Evolutionary conservation across 331 rosid genomes (phyloP).

Genomic region (Phaseolus coccineus): DNA sequence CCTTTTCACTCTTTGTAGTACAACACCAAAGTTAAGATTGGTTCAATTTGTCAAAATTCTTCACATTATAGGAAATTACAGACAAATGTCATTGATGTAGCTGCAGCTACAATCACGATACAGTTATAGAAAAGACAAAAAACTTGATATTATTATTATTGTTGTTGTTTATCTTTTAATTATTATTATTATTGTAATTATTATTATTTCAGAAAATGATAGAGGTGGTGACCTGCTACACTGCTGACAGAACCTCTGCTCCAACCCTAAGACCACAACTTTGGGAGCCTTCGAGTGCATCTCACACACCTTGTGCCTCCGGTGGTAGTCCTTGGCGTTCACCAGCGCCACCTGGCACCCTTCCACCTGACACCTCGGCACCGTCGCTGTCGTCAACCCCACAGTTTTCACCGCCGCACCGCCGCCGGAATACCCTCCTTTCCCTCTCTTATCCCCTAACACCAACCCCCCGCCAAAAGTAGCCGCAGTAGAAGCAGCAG

Average conservation of each 20-base stretch:
- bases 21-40: too few relatives aligned
- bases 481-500: neutral
- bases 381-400: slow-evolving; percentile 39
- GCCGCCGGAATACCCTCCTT: slow-evolving; percentile 39
- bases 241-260: slow-evolving; percentile 97
- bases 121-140: neutral
- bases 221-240: slow-evolving; percentile 71
- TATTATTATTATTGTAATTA: neutral
- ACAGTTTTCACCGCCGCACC: slow-evolving; percentile 22
- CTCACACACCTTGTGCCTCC: slow-evolving; percentile 94
- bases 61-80: neutral
- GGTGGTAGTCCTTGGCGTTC: slow-evolving; percentile 87
- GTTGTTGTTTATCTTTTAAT: too few relatives aligned
- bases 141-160: too few relatives aligned
- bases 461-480: slow-evolving; percentile 28
- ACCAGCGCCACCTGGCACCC: slow-evolving; percentile 85
- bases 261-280: slow-evolving; percentile 77
- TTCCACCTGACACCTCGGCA: slow-evolving; percentile 89
- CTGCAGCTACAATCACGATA: neutral
- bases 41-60: neutral
- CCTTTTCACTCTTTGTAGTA: neutral
- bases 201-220: neutral
- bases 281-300: slow-evolving; percentile 93
- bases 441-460: slow-evolving; percentile 63
- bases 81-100: neutral